Base-by-base conservation (phyloP, 2,329 filamentous ascomycete genomes). In the Claviceps capensis region DNA sequence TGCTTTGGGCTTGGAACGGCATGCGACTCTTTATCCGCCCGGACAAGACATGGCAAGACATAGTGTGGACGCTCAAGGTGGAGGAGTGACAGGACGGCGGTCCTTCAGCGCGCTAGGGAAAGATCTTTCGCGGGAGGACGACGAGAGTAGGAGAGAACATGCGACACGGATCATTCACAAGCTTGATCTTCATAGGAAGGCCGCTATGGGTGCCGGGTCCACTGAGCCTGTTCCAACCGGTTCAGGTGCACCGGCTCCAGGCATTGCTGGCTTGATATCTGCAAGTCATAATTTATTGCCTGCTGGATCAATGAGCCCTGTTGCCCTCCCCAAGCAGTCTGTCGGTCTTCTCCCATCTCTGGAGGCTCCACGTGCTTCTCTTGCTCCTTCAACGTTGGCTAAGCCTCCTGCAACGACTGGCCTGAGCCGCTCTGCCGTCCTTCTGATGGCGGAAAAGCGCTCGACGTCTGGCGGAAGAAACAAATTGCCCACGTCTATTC, bases 141-240 rank as follows among this genome's bases (percentile, higher is more conserved):
- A 83, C 34, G 86, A 93, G 61, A 82, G 81, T 56, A 78, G 83
- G 53, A 78, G 86, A 55, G 89, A 94, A 54, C 88, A 93, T 65
- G 86, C 88, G 8, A 81, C 88, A 19, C 82, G 90, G 54, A 88
- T 97, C 56, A 96, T 96, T 65, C 88, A 94, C 65, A 95, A 89
- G 67, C 77, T 96, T 45, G 91, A 96, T 66, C 74, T 95, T 53
- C 87, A 94, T 65, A 82, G 91, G 57, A 94, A 91, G 63, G 76
- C 83, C 40, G 80, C 82, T 6, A 78, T 83, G 55, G 74, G 75
- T 34, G 65, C 69, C 19, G 19, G 43, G 19, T 70, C 67, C 23
- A 62, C 65, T 8, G 71, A 73, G 36, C 60, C 63, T 8, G 65
- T 66, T 2, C 68, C 59, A 48, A 66, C 62, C 22, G 23, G 37